phyloP scores from a whole-genome alignment of 2,329 filamentous ascomycete species.

The Alternaria solani region DNA sequence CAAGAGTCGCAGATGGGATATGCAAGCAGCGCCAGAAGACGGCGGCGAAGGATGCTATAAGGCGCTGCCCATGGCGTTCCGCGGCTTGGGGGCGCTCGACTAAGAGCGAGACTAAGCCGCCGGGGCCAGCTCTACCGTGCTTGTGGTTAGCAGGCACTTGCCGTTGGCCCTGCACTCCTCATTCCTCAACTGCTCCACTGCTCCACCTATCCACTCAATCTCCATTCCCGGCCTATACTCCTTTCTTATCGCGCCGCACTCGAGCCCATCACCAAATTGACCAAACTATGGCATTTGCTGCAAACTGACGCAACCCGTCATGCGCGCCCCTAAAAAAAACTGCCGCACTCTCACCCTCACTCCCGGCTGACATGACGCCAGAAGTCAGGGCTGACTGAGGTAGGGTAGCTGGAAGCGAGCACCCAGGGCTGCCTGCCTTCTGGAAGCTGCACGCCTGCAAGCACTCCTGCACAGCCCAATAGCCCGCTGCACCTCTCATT shows the following conservation, averaged over 20 bases:
- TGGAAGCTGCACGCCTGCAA: slow-evolving; percentile 9
- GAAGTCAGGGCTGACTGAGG: not conserved
- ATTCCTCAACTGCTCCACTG: slow-evolving; percentile 10
- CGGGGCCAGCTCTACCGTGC: not conserved
- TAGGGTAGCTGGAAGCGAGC: not conserved
- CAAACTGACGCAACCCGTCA: not conserved
- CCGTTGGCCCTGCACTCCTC: slow-evolving; percentile 9
- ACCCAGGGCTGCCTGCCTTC: slow-evolving; percentile 9
- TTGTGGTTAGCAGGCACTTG: slow-evolving; percentile 7
- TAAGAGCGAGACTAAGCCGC: slow-evolving; percentile 10
- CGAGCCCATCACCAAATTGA: not conserved
- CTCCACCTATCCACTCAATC: not conserved
- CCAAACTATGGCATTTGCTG: not conserved
- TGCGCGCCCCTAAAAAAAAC: not conserved
- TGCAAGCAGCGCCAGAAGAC: slow-evolving; percentile 13
- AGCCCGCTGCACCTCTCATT: slow-evolving; percentile 5
- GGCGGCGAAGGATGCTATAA: slow-evolving; percentile 23
- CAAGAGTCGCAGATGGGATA: not conserved
- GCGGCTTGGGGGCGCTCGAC: slow-evolving; percentile 4
- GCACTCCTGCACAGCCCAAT: not conserved
- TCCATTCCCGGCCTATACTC: slow-evolving; percentile 1
- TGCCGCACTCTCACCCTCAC: not conserved
- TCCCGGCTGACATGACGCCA: slow-evolving; percentile 5
- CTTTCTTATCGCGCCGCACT: slow-evolving; percentile 1
- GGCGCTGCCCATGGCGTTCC: slow-evolving; percentile 6